A percentile compares a stretch with the other conserved stretches of the same genome.
phyloP scores from a whole-genome alignment of 2,329 filamentous ascomycete species.

The Exophiala oligosperma region DNA sequence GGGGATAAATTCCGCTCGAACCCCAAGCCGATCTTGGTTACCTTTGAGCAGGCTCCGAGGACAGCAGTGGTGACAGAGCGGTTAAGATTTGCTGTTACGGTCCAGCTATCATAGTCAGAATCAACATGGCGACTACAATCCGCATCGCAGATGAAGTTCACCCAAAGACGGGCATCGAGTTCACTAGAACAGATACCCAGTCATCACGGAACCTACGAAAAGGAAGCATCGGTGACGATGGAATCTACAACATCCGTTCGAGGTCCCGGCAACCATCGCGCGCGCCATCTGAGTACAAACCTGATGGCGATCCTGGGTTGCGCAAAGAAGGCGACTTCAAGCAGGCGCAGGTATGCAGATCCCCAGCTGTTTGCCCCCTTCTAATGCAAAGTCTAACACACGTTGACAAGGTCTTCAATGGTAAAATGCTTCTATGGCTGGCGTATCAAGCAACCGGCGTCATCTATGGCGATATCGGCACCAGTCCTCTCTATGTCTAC shows the following conservation, averaged over 20 bases:
- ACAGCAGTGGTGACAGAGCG: not conserved
- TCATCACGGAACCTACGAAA: not conserved
- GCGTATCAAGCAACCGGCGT: constrained; percentile 59
- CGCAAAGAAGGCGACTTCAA: constrained; percentile 26
- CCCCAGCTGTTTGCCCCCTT: no score
- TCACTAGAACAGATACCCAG: constrained; percentile 8
- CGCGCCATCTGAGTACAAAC: not conserved
- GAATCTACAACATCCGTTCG: constrained; percentile 29
- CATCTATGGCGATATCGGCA: constrained; percentile 62
- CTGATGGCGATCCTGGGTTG: constrained; percentile 27
- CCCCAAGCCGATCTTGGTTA: not conserved
- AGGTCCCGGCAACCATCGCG: constrained; percentile 1
- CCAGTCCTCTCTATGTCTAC: constrained; percentile 58
- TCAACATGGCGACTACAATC: constrained; percentile 16
- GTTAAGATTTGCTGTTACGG: not conserved
- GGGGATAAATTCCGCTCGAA: not conserved
- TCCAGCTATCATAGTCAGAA: not conserved
- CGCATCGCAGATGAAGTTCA: constrained; percentile 21
- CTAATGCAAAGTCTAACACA: not conserved
- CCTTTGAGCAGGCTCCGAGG: not conserved
- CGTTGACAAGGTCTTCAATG: constrained; percentile 31
- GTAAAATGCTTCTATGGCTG: constrained; percentile 37
- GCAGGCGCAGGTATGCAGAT: constrained; percentile 19
- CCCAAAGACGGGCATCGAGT: constrained; percentile 11
- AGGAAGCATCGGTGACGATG: constrained; percentile 17